A percentile compares a stretch with the other conserved stretches of the same genome.
phyloP scores from a whole-genome alignment of 768 basidiomycete genomes.

The Suillus americanus region DNA sequence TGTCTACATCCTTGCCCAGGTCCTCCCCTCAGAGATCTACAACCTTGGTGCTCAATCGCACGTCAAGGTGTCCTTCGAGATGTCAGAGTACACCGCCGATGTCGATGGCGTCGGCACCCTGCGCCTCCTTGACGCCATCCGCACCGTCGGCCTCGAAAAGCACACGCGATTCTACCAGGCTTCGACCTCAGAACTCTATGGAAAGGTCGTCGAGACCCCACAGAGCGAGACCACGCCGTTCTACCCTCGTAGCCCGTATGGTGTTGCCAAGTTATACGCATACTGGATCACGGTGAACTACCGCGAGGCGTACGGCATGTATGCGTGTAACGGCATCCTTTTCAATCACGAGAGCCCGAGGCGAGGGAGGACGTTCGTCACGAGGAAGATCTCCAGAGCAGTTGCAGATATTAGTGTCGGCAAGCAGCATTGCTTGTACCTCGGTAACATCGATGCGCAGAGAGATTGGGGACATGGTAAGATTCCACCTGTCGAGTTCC shows the following conservation, averaged over 20 bases:
- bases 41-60: constrained; percentile 98
- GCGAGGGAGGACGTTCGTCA: constrained; percentile 93
- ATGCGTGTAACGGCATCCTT: constrained; percentile 93
- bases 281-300: constrained; percentile 93
- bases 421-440: constrained; percentile 87
- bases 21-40: constrained; percentile 95
- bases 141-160: constrained; percentile 92
- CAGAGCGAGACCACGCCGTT: constrained; percentile 97
- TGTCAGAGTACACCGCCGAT: constrained; percentile 98
- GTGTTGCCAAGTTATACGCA: constrained; percentile 91
- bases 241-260: constrained; percentile 97
- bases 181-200: constrained; percentile 95
- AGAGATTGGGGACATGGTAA: constrained; percentile 98
- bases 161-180: constrained; percentile 97
- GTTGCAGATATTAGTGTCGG: constrained; percentile 89
- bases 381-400: constrained; percentile 90
- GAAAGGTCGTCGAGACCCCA: constrained; percentile 93
- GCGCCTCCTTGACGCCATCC: constrained; percentile 92
- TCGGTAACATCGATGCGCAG: constrained; percentile 92
- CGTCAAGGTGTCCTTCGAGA: constrained; percentile 99
- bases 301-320: constrained; percentile 95
- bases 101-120: constrained; percentile 95
- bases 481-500: constrained; percentile 20
- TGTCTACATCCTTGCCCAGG: constrained; percentile 93
- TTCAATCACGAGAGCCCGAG: constrained; percentile 99